Percentiles rank a stretch among this genome's conserved stretches.
Conservation (phyloP, 768 basidiomycete genomes). For the Boletus rufocinnamomeus region DNA sequence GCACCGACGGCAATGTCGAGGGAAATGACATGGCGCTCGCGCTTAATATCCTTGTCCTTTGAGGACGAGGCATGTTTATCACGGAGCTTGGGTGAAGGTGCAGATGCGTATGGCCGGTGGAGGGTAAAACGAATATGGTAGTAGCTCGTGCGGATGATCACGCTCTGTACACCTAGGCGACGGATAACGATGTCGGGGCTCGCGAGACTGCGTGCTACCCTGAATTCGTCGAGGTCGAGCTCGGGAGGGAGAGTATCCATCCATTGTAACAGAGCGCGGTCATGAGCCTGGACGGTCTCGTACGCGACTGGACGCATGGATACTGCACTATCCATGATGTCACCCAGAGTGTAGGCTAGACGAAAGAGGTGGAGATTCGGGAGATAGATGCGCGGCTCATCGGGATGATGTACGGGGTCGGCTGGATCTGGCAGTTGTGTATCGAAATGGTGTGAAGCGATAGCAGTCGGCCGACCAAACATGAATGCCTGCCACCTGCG, state of each 20-base stretch:
- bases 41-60: constrained; percentile 28
- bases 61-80: constrained; percentile 36
- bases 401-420: constrained; percentile 44
- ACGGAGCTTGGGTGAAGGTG: constrained; percentile 24
- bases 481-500: constrained; percentile 85
- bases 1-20: constrained; percentile 75
- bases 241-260: constrained; percentile 74
- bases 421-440: constrained; percentile 73
- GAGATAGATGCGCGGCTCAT: constrained; percentile 67
- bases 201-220: constrained; percentile 69
- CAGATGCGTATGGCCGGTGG: constrained; percentile 70
- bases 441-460: constrained; percentile 83
- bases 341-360: constrained; percentile 76
- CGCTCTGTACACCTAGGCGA: constrained; percentile 76
- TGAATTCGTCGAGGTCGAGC: constrained; percentile 75
- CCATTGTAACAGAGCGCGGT: constrained; percentile 72
- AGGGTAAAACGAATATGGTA: constrained; percentile 85
- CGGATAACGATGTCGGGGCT: constrained; percentile 59
- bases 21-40: constrained; percentile 53
- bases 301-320: constrained; percentile 81
- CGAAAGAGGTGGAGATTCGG: constrained; percentile 76
- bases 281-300: constrained; percentile 70
- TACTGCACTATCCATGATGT: constrained; percentile 84
- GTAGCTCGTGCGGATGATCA: constrained; percentile 75
- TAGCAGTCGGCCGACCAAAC: constrained; percentile 76